Percentiles rank a stretch among this genome's conserved stretches.
phyloP scores from a whole-genome alignment of 2,329 filamentous ascomycete genomes.

The Nigrospora oryzae region DNA sequence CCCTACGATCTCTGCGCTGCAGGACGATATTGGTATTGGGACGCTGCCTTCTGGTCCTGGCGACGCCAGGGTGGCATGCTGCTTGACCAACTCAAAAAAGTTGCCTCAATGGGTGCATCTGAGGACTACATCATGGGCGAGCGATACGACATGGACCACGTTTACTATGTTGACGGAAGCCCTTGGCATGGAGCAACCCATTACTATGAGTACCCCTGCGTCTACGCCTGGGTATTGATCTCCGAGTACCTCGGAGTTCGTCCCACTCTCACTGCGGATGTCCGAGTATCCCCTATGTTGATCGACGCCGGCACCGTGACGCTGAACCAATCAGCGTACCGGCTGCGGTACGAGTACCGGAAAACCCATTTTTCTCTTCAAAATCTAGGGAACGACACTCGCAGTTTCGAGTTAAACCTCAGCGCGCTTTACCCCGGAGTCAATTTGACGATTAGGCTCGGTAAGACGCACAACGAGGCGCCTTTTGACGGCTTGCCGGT shows the following conservation, averaged over 20 bases:
- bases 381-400: conserved; percentile 1
- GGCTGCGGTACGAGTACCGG: conserved; percentile 1
- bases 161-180: conserved; percentile 6
- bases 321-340: conserved; percentile 3
- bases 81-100: conserved; percentile 3
- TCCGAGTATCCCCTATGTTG: conserved; percentile 1
- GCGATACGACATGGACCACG: conserved; percentile 7
- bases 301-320: not conserved
- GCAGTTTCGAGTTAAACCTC: conserved; percentile 3
- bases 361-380: not conserved
- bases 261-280: conserved; percentile 1
- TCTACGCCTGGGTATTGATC: conserved; percentile 5
- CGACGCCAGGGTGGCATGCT: conserved; percentile 1
- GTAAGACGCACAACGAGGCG: no score
- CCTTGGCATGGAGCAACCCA: conserved; percentile 7
- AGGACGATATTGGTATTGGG: conserved; percentile 7
- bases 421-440: not conserved
- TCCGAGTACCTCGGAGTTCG: conserved; percentile 4
- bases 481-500: no score
- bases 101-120: conserved; percentile 3
- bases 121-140: conserved; percentile 7
- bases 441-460: no score
- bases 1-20: conserved; percentile 8
- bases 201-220: conserved; percentile 8
- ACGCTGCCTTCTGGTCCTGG: conserved; percentile 7